Percentiles rank a stretch among this genome's conserved stretches.
Evolutionary conservation across 1,139 yeast genomes (phyloP).

Genomic region (Yamadazyma mexicana): DNA sequence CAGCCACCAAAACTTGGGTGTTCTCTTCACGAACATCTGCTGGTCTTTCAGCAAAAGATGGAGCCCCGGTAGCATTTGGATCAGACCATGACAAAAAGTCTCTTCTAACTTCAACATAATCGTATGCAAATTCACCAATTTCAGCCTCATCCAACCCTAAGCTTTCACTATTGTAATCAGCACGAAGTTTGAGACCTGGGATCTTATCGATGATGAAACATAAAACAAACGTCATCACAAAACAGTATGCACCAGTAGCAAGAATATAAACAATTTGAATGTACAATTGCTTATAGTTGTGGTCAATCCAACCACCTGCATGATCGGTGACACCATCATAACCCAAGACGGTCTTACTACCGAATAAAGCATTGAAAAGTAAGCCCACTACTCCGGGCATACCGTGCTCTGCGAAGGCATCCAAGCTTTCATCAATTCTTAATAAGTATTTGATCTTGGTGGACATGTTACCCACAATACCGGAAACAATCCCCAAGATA

Average conservation of each 20-base stretch:
- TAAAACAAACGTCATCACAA: conserved; percentile 73
- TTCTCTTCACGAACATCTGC: neutral
- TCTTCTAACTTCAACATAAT: conserved; percentile 94
- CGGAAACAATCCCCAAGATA: conserved; percentile 77
- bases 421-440: conserved; percentile 88
- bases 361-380: conserved; percentile 84
- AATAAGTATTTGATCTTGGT: conserved; percentile 83
- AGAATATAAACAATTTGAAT: conserved; percentile 81
- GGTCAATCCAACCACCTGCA: conserved; percentile 89
- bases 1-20: conserved; percentile 3
- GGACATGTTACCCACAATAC: conserved; percentile 83
- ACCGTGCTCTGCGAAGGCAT: conserved; percentile 97
- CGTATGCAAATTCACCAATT: conserved; percentile 97
- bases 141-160: conserved; percentile 94
- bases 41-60: neutral
- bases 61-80: conserved; percentile 7
- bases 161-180: conserved; percentile 82
- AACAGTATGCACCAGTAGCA: conserved; percentile 76
- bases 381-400: conserved; percentile 92
- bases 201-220: conserved; percentile 73
- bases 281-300: conserved; percentile 88
- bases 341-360: conserved; percentile 84
- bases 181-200: conserved; percentile 82
- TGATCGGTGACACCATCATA: conserved; percentile 83
- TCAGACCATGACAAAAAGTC: conserved; percentile 73